Conservation (phyloP, 208 protist species). For the Phytomonas sp. region DNA sequence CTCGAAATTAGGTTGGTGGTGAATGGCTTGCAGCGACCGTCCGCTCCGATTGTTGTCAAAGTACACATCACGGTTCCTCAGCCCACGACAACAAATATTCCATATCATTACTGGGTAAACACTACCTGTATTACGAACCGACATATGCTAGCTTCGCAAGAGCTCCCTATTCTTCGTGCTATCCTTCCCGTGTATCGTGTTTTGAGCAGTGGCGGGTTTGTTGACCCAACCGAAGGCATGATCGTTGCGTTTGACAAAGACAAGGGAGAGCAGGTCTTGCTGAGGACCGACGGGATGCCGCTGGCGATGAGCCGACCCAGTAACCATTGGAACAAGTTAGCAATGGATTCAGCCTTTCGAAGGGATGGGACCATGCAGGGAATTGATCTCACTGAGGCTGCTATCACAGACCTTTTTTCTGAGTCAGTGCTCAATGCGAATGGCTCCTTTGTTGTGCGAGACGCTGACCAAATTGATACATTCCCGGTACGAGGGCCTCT, state of each 20-base stretch:
- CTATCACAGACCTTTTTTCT: conserved; percentile 17
- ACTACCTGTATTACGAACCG: conserved; percentile 73
- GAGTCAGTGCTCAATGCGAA: conserved; percentile 38
- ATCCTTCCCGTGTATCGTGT: conserved; percentile 76
- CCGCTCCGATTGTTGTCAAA: conserved; percentile 65
- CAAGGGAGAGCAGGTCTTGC: conserved; percentile 63
- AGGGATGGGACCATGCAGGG: conserved; percentile 6
- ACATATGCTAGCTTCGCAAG: conserved; percentile 57
- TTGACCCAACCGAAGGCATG: conserved; percentile 50
- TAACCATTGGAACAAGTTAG: conserved; percentile 3
- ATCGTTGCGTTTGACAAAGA: conserved; percentile 77
- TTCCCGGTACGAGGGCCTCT: conserved; percentile 42
- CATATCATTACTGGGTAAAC: conserved; percentile 88
- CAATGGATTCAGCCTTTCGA: neutral
- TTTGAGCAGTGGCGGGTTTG: conserved; percentile 24
- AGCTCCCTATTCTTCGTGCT: conserved; percentile 61
- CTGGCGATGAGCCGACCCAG: conserved; percentile 30
- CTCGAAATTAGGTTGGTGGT: conserved; percentile 68
- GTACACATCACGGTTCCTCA: conserved; percentile 65
- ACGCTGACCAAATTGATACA: conserved; percentile 15
- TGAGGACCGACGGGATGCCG: conserved; percentile 63
- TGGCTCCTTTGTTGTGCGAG: conserved; percentile 50
- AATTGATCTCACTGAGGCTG: conserved; percentile 8
- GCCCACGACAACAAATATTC: conserved; percentile 36
- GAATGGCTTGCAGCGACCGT: conserved; percentile 64